Base-by-base conservation (phyloP, 2,329 filamentous ascomycete genomes). In the Pyrenochaeta sp. region DNA sequence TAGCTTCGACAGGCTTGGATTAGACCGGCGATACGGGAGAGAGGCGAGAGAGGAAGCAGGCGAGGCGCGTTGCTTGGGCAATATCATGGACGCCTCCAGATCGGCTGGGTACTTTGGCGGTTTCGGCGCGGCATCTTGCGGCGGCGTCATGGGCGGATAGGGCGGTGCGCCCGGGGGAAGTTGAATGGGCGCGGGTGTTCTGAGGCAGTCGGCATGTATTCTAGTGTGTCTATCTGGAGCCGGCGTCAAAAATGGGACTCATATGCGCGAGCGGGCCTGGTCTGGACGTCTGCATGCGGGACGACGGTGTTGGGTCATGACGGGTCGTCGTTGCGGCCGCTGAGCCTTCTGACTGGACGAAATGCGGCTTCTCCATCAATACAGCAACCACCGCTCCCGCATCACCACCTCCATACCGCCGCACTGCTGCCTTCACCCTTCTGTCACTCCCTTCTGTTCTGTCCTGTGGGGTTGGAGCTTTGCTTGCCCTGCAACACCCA, bases 11-110 rank as follows among this genome's bases (percentile, higher is more conserved):
- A 85, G 77, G 36, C 83, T 84, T 32, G 82, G 78, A 62, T 83
- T 84, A 22, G 81, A 83, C 27, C 81, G 78, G 45, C 84, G 81
- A 66, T 83, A 85, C 24, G 85, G 84, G 15, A 88, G 78, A 1
- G 81, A 79, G 22, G 82, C 78, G 37, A 90, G 81, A 82, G 79
- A 91, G 84, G 67, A 88, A 77, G 75, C 88, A 82, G 72, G 90
- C 53, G 80, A 81, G 50, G 72, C 79, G 61, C 83, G 80, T 56
- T 89, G 86, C 79, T 89, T 91, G 63, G 87, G 84, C 57, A 88
- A 77, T 55, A 78, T 76, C 73, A 85, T 80, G 57, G 89, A 86
- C 67, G 87, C 84, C 66, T 88, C 88, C 73, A 87, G 81, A 72
- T 90, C 88, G 77, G 90, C 89, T 57, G 72, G 63, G 64, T 73